Percentiles rank a stretch among this genome's conserved stretches.
Conservation (phyloP, 345 rosid species). For the Pugionium cornutum region DNA sequence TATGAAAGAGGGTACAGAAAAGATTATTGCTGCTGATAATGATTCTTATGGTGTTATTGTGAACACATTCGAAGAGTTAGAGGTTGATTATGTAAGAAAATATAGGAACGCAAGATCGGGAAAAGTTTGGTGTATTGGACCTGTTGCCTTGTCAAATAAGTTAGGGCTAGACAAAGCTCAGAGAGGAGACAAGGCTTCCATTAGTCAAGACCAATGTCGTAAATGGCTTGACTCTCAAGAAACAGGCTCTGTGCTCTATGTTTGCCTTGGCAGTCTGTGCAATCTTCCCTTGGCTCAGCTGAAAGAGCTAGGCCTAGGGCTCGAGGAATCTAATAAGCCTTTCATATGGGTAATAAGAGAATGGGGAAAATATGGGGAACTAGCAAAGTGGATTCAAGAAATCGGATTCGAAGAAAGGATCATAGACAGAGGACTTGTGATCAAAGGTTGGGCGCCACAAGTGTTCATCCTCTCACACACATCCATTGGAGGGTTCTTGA, state of each 20-base stretch:
- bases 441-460: conserved; percentile 64
- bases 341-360: conserved; percentile 57
- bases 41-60: conserved; percentile 38
- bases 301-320: conserved; percentile 52
- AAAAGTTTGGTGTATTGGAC: conserved; percentile 57
- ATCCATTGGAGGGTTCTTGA: conserved; percentile 52
- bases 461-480: conserved; percentile 51
- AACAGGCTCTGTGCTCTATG: conserved; percentile 47
- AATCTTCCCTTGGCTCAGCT: conserved; percentile 41
- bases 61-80: conserved; percentile 52
- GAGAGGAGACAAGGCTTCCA: conserved; percentile 45
- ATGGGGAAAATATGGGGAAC: conserved; percentile 18
- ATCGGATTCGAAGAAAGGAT: conserved; percentile 46
- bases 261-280: conserved; percentile 56
- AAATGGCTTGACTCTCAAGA: conserved; percentile 50
- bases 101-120: conserved; percentile 40
- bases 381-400: conserved; percentile 46
- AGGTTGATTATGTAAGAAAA: conserved; percentile 39
- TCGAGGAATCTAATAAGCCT: conserved; percentile 50
- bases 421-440: conserved; percentile 49
- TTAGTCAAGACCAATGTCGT: conserved; percentile 37
- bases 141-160: conserved; percentile 45
- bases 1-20: conserved; percentile 12
- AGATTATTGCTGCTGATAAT: conserved; percentile 25
- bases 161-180: conserved; percentile 35